A percentile compares a stretch with the other conserved stretches of the same genome.
These are phyloP conservation scores for Wickerhamiella spandovensis DNA, from an alignment of 805 yeast genomes.

Conservation along the genomic window DNA sequence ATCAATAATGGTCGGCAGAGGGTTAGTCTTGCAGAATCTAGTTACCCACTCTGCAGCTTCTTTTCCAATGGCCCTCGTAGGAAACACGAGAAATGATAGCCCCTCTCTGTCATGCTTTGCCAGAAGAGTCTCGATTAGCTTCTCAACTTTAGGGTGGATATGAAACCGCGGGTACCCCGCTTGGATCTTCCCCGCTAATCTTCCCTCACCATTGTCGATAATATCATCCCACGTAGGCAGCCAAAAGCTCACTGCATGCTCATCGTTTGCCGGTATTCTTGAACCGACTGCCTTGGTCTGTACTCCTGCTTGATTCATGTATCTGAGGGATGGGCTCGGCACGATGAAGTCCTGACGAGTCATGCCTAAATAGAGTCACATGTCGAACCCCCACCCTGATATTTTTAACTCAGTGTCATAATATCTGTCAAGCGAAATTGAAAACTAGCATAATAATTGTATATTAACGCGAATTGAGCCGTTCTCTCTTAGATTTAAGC, in stretches of 20 bases:
- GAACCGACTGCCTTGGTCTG: background rate
- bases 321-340: no score
- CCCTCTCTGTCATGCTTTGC: background rate
- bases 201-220: background rate
- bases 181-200: background rate
- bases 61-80: conserved; percentile 1
- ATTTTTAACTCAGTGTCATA: no score
- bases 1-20: background rate
- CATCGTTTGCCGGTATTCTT: conserved; percentile 1
- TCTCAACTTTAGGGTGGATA: background rate
- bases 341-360: no score
- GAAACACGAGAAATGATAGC: background rate
- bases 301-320: background rate
- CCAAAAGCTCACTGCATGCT: conserved; percentile 2
- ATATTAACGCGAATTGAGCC: no score
- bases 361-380: no score
- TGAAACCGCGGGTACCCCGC: conserved; percentile 3
- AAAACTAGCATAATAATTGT: no score
- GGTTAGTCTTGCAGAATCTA: background rate
- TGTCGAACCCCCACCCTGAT: no score
- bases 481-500: no score
- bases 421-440: no score
- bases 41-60: background rate
- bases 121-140: background rate
- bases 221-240: conserved; percentile 1